These are phyloP conservation scores for Xylaria intraflava DNA, from an alignment of 495 filamentous ascomycete genomes.

Conservation along the genomic window DNA sequence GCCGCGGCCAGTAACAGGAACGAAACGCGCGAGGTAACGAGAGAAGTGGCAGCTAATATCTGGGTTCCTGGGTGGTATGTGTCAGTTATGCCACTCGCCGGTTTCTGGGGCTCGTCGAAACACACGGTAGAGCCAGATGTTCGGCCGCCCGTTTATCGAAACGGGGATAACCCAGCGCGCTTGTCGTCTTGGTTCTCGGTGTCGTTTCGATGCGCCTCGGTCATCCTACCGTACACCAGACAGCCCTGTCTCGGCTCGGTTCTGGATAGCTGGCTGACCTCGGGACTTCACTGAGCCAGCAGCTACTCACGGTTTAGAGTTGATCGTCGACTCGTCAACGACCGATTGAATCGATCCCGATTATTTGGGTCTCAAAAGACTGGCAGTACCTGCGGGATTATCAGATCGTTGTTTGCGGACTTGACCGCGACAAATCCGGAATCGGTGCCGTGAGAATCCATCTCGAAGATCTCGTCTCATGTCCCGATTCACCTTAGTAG, in stretches of 20 bases:
- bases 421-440: background rate
- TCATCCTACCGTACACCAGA: slow-evolving; percentile 10
- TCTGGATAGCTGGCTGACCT: background rate
- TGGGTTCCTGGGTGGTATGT: too few species aligned
- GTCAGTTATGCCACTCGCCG: background rate
- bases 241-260: slow-evolving; percentile 4
- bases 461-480: slow-evolving; percentile 6
- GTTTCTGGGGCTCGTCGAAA: slow-evolving; percentile 17
- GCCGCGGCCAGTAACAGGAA: background rate
- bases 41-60: too few species aligned
- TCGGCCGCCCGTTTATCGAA: slow-evolving; percentile 21
- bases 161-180: slow-evolving; percentile 4
- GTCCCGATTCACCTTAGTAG: slow-evolving; percentile 2
- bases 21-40: too few species aligned
- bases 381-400: background rate
- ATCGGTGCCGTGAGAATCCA: background rate
- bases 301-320: too few species aligned
- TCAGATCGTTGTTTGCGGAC: background rate
- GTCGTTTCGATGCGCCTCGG: slow-evolving; percentile 12
- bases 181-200: background rate
- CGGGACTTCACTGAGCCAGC: too few species aligned
- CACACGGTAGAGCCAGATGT: slow-evolving; percentile 15
- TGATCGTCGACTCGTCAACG: too few species aligned
- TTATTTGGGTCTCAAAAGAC: background rate
- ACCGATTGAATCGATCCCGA: background rate